Evolutionary conservation across 2,329 filamentous ascomycete genomes (phyloP), one percentile per base, ranked within the genome.

Genomic region (Monosporascus sp.): DNA sequence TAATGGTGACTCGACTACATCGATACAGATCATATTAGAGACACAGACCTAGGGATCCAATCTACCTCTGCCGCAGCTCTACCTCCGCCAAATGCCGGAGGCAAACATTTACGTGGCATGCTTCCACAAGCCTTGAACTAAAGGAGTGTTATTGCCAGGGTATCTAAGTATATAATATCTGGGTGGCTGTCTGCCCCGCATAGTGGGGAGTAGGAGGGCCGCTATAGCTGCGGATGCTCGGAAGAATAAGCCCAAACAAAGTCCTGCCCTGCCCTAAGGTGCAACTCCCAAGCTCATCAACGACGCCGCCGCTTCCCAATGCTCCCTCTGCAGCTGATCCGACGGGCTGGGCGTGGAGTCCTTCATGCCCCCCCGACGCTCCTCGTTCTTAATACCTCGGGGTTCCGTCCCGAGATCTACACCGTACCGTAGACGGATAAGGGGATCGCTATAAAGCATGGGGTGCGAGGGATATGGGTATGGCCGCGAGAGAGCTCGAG

Each of bases 261-360:
- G 31, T 34, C 31, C 31, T 34, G 31, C 9, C 31, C 31, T 34
- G 38, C 38, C 17, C 42, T 46, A 46, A 46, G 42, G 42, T 27
- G 20, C 14, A 27, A 46, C 3, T 14, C 42, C 42, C 42, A 46
- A 27, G 20, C 14, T 54, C 22, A 60, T 53, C 34, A 22, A 25
- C 38, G 60, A 59, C 24, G 61, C 54, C n/a, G 64, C 64, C 11
- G 62, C 55, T 49, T 67, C 66, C 52, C 60, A 62, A 3, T 46
- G 42, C 42, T 60, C 57, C 49, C 57, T 55, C 36, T 57, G 60
- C 17, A 68, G 56, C 46, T 68, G 66, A 25, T 67, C 64, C 6
- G 66, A 68, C 14, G 66, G 66, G 44, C 65, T 68, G 1, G 64
- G 64, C 2, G 63, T 61, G 14, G 63, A 61, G n/a, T 67, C 60